Evolutionary conservation across 2,329 filamentous ascomycete species (phyloP).

Genomic region (Pleurostoma richardsiae): DNA sequence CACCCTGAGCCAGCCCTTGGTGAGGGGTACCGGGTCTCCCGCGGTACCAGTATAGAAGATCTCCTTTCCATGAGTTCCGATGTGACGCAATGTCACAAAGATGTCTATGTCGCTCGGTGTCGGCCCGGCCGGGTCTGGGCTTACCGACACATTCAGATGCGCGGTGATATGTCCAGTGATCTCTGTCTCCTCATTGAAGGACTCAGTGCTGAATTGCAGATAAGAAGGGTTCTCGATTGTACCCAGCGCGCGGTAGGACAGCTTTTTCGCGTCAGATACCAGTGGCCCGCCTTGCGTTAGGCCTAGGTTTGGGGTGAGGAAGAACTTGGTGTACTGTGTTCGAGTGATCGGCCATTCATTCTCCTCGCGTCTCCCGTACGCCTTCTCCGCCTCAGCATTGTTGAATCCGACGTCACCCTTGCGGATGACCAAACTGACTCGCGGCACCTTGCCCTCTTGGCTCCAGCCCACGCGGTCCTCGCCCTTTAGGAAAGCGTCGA

Average conservation of each 20-base stretch:
- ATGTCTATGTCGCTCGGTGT: not conserved
- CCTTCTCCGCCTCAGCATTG: constrained; percentile 49
- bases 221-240: not conserved
- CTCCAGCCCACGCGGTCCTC: constrained; percentile 55
- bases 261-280: not conserved
- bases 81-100: not conserved
- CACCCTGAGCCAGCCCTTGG: not conserved
- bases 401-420: constrained; percentile 62
- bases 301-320: constrained; percentile 39
- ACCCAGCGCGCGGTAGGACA: not conserved
- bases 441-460: constrained; percentile 45
- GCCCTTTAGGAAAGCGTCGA: constrained; percentile 62
- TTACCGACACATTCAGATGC: not conserved
- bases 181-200: not conserved
- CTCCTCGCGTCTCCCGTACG: constrained; percentile 46
- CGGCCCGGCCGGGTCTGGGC: not conserved
- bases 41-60: not conserved
- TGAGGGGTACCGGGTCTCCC: not conserved
- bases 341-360: constrained; percentile 59
- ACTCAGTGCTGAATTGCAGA: not conserved
- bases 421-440: constrained; percentile 51
- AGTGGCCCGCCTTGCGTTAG: constrained; percentile 18
- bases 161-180: not conserved
- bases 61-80: not conserved
- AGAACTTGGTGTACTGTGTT: constrained; percentile 55